phyloP scores from a whole-genome alignment of 164 flowering plant species.

The Vitis riparia region DNA sequence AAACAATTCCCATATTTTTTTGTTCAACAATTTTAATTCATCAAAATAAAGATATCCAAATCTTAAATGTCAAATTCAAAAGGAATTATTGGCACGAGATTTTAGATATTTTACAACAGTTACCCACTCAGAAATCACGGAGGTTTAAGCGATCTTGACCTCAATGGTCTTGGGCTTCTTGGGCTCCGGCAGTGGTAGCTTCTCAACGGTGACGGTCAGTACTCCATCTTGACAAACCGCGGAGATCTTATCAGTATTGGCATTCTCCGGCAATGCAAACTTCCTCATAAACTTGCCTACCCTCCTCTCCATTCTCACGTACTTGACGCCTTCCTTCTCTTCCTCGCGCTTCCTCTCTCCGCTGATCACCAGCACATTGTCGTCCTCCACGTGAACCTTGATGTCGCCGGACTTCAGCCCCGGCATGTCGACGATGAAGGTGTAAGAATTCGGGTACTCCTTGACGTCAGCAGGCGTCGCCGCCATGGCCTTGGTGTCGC shows the following conservation, averaged over 20 bases:
- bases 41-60: no score
- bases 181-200: slow-evolving; percentile 66
- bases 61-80: no score
- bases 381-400: slow-evolving; percentile 40
- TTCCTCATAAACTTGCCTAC: slow-evolving; percentile 64
- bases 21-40: no score
- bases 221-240: slow-evolving; percentile 63
- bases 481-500: slow-evolving; percentile 69
- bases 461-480: slow-evolving; percentile 34
- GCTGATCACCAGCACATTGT: slow-evolving; percentile 33
- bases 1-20: no score
- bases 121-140: no score
- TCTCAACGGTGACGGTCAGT: slow-evolving; percentile 58
- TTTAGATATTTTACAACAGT: no score
- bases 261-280: slow-evolving; percentile 62
- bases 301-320: slow-evolving; percentile 11
- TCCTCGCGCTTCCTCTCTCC: slow-evolving; percentile 9
- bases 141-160: slow-evolving; percentile 43
- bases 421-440: slow-evolving; percentile 37
- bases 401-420: slow-evolving; percentile 33
- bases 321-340: no score
- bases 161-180: slow-evolving; percentile 66
- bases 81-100: no score
- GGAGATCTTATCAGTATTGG: slow-evolving; percentile 36
- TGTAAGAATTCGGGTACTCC: slow-evolving; percentile 30